Conservation (phyloP, 2,329 filamentous ascomycete species). For the Ophiostoma himal-ulmi region DNA sequence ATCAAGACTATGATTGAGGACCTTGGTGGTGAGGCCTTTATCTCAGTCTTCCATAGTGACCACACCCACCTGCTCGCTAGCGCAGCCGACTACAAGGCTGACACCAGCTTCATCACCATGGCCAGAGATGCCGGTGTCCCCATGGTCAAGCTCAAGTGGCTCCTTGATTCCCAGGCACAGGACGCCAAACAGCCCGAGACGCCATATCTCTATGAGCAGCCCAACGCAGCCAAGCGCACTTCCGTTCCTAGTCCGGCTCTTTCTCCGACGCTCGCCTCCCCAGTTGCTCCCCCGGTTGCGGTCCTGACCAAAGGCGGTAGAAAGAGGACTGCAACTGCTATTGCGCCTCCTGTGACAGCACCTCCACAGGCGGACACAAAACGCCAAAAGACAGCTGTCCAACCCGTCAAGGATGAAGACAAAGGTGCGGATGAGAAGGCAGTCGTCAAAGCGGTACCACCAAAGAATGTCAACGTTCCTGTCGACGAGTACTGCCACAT, state of each 20-base stretch:
- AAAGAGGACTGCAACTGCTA: slow-evolving; percentile 15
- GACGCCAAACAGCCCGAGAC: slow-evolving; percentile 37
- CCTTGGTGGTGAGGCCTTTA: neutral
- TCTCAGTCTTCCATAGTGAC: neutral
- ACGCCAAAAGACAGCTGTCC: slow-evolving; percentile 9
- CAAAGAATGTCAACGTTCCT: slow-evolving; percentile 41
- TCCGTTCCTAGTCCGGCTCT: neutral
- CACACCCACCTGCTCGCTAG: neutral
- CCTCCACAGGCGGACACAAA: slow-evolving; percentile 10
- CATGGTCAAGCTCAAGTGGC: slow-evolving; percentile 57
- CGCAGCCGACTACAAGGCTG: slow-evolving; percentile 34
- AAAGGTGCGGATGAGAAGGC: neutral
- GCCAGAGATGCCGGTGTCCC: slow-evolving; percentile 36
- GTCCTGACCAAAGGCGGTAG: slow-evolving; percentile 5
- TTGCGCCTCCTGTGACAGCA: neutral
- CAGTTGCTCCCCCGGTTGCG: neutral
- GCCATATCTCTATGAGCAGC: slow-evolving; percentile 19
- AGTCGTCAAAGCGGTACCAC: neutral
- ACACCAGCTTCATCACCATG: slow-evolving; percentile 42
- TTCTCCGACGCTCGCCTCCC: neutral
- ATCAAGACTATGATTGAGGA: neutral
- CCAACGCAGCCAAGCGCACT: neutral
- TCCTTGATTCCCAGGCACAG: slow-evolving; percentile 48
- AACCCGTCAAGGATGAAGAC: neutral
- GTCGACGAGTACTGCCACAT: slow-evolving; percentile 44